Evolutionary conservation across 2,329 filamentous ascomycete genomes (phyloP), one percentile per base, ranked within the genome.

Genomic region (Neofusicoccum kwambonambiense): DNA sequence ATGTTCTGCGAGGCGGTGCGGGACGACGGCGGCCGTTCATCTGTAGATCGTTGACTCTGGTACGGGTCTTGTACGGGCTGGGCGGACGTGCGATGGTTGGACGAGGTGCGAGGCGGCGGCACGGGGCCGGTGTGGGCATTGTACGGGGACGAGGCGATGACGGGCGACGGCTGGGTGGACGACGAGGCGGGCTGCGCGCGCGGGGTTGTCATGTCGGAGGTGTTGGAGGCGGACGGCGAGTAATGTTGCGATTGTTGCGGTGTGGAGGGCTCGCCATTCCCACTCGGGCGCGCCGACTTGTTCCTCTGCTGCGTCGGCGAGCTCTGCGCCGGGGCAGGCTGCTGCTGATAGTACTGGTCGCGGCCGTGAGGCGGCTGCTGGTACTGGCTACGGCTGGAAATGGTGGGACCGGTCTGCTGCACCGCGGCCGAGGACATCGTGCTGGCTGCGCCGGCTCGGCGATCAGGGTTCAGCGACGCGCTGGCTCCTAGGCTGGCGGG

Each of bases 31-130:
- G 73, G 74, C 65, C 73, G 76, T 39, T 76, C 73, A 74, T 60
- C 45, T 50, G 56, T 62, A 51, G 64, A 60, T 60, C 56, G 31
- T 60, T 60, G 56, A 60, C 56, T 60, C 42, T 60, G 41, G 52
- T 64, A 64, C 44, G 52, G 45, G 45, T 58, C 62, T 54, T 80
- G 67, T 60, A 34, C 56, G 37, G 70, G 66, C 27, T 67, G 60
- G 12, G 70, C 60, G 58, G 78, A 73, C 68, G 74, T 76, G 80
- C 81, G 84, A 69, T 88, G 86, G 68, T 87, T 90, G 49, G 92
- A 95, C 13, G 93, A 96, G 7, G 91, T 93, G 73, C 93, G 87
- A 41, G 91, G 91, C 54, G 91, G 70, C 54, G 81, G 93, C 64
- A 90, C 89, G 70, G 90, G 87, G 35, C 77, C 77, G 7, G 68